Evolutionary conservation across 2,329 filamentous ascomycete genomes (phyloP).

Genomic region (Monosporascus sp.): DNA sequence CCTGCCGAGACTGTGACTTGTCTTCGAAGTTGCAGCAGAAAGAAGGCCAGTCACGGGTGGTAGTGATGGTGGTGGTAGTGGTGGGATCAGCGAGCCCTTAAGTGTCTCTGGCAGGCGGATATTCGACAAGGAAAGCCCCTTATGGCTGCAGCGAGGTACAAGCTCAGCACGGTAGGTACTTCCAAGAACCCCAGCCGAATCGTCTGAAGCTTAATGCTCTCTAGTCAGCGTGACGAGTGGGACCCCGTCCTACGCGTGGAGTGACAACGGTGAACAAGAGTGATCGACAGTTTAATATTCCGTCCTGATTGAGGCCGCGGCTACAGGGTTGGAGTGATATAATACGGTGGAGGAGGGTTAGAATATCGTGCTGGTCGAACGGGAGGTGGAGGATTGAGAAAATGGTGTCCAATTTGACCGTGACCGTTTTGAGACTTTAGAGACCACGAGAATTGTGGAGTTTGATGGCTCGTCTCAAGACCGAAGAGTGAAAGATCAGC

Average conservation of each 20-base stretch:
- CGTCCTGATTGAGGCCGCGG: constrained; percentile 41
- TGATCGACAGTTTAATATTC: constrained; percentile 52
- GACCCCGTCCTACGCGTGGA: constrained; percentile 27
- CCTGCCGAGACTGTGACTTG: constrained; percentile 27
- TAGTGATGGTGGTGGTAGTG: constrained; percentile 14
- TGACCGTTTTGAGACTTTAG: constrained; percentile 29
- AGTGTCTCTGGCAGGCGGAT: constrained; percentile 40
- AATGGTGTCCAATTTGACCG: constrained; percentile 30
- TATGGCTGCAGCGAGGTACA: constrained; percentile 29
- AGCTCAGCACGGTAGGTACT: constrained; percentile 34
- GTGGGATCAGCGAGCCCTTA: constrained; percentile 58
- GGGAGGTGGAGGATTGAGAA: constrained; percentile 24
- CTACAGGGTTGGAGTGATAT: constrained; percentile 35
- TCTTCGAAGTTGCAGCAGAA: constrained; percentile 28
- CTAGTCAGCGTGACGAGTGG: constrained; percentile 39
- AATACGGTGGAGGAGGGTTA: constrained; percentile 21
- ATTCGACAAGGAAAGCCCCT: constrained; percentile 30
- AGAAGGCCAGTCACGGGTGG: constrained; percentile 33
- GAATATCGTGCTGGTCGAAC: constrained; percentile 23
- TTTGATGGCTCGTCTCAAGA: constrained; percentile 32
- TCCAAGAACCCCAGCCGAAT: constrained; percentile 29
- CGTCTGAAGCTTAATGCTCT: constrained; percentile 38
- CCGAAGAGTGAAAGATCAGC: constrained; percentile 31
- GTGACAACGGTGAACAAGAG: constrained; percentile 48
- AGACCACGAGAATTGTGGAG: constrained; percentile 29